These are phyloP conservation scores for Fusarium foetens DNA, from an alignment of 2,329 filamentous ascomycete species.

Conservation along the genomic window DNA sequence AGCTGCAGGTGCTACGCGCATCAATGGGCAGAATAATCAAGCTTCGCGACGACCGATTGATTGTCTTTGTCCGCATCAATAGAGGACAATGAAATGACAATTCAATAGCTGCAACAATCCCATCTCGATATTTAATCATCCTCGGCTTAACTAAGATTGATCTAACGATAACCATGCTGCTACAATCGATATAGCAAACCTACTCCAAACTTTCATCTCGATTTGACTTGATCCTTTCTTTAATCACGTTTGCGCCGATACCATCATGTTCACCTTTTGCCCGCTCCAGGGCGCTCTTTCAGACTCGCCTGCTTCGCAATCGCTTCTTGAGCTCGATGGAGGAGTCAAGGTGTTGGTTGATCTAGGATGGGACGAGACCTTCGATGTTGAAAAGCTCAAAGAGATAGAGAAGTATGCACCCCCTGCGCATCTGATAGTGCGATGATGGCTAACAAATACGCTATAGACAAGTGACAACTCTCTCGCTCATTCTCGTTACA, in stretches of 20 bases:
- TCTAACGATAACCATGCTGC: conserved; percentile 35
- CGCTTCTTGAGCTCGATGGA: conserved; percentile 95
- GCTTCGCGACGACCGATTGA: conserved; percentile 34
- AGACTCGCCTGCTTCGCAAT: conserved; percentile 87
- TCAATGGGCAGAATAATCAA: conserved; percentile 32
- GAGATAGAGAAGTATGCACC: conserved; percentile 84
- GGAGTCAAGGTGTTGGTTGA: conserved; percentile 96
- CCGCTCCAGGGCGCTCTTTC: conserved; percentile 91
- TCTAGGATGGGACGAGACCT: conserved; percentile 94
- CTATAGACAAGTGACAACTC: conserved; percentile 82
- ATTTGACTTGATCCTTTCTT: conserved; percentile 17
- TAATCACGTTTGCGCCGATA: conserved; percentile 24
- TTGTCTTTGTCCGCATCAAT: conserved; percentile 38
- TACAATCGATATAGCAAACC: conserved; percentile 28
- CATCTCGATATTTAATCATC: background rate
- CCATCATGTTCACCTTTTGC: conserved; percentile 93
- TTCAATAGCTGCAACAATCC: conserved; percentile 27
- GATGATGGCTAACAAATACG: conserved; percentile 34
- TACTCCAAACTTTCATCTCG: conserved; percentile 2
- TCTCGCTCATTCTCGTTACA: conserved; percentile 93
- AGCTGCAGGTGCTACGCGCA: conserved; percentile 34
- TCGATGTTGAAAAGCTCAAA: conserved; percentile 82
- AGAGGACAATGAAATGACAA: conserved; percentile 30
- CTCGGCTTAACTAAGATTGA: background rate
- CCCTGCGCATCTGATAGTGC: background rate